Conservation (phyloP, 2,329 filamentous ascomycete species). For the Bipolaris zeicola region DNA sequence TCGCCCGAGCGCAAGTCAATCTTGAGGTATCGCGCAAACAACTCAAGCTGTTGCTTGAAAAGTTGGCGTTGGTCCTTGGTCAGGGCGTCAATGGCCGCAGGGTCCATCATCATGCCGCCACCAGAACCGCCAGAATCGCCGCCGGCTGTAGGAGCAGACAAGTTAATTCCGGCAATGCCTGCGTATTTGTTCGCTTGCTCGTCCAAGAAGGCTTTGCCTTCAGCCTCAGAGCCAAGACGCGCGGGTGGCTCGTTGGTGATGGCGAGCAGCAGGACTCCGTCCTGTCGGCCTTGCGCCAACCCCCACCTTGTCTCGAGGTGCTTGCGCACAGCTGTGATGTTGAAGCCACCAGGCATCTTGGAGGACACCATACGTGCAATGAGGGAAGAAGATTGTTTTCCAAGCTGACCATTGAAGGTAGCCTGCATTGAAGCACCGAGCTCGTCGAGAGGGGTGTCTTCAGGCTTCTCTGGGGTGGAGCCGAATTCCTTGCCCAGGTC, state of each 20-base stretch:
- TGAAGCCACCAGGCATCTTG: conserved; percentile 99
- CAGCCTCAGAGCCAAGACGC: conserved; percentile 84
- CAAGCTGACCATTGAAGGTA: conserved; percentile 98
- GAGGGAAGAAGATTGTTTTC: conserved; percentile 92
- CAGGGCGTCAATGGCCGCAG: conserved; percentile 91
- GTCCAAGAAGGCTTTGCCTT: conserved; percentile 92
- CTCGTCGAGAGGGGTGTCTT: conserved; percentile 96
- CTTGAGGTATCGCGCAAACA: conserved; percentile 94
- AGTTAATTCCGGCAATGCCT: conserved; percentile 76
- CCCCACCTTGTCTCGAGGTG: conserved; percentile 96
- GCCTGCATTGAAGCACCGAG: conserved; percentile 93
- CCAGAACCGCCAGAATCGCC: conserved; percentile 73
- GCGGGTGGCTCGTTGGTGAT: conserved; percentile 91
- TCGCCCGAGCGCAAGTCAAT: conserved; percentile 96
- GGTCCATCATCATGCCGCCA: conserved; percentile 99
- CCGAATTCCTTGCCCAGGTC: conserved; percentile 98
- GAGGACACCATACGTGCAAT: conserved; percentile 95
- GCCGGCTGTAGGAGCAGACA: conserved; percentile 73
- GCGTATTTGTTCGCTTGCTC: conserved; percentile 90
- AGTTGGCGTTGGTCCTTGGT: conserved; percentile 95
- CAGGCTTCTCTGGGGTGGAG: conserved; percentile 95
- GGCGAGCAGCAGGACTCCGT: conserved; percentile 84
- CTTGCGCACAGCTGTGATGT: conserved; percentile 94
- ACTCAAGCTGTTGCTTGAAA: conserved; percentile 97
- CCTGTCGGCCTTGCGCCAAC: conserved; percentile 82